Evolutionary conservation across 2,329 filamentous ascomycete genomes (phyloP).

Genomic region (Aspergillus phoenicis): DNA sequence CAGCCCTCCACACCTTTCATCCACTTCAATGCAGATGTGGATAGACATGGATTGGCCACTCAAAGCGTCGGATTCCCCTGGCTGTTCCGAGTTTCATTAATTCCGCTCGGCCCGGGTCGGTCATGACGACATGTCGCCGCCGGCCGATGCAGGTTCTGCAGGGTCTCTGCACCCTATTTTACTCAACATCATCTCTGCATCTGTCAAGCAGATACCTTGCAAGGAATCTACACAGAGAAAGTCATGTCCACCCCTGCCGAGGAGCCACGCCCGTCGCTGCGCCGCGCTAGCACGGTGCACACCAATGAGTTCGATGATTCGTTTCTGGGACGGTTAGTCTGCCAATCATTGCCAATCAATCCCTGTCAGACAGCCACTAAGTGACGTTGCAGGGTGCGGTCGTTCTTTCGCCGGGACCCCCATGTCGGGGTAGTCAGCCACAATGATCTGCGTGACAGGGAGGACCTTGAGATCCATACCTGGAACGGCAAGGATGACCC

Average conservation of each 20-base stretch:
- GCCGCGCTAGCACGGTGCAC: constrained; percentile 24
- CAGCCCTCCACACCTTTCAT: background rate
- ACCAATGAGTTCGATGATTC: constrained; percentile 30
- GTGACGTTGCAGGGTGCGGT: constrained; percentile 19
- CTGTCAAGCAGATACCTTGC: background rate
- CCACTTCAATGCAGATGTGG: background rate
- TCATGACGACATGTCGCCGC: constrained; percentile 21
- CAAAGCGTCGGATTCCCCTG: background rate
- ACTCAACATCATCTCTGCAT: background rate
- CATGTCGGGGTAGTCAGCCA: constrained; percentile 29
- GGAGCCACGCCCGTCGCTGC: constrained; percentile 13
- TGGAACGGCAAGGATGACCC: constrained; percentile 35
- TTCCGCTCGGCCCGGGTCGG: constrained; percentile 4
- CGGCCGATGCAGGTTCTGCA: background rate
- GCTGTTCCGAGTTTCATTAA: background rate
- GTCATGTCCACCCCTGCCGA: background rate
- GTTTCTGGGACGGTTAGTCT: constrained; percentile 25
- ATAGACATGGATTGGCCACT: background rate
- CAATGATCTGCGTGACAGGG: constrained; percentile 24
- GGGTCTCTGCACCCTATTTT: background rate
- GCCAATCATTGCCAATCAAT: background rate
- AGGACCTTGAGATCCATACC: constrained; percentile 33
- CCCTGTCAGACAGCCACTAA: too few relatives aligned
- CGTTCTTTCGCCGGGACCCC: constrained; percentile 28
- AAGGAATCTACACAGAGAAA: background rate